Evolutionary conservation across 2,329 filamentous ascomycete genomes (phyloP), one percentile per base, ranked within the genome.

Genomic region (Alternaria angustiovoidea): DNA sequence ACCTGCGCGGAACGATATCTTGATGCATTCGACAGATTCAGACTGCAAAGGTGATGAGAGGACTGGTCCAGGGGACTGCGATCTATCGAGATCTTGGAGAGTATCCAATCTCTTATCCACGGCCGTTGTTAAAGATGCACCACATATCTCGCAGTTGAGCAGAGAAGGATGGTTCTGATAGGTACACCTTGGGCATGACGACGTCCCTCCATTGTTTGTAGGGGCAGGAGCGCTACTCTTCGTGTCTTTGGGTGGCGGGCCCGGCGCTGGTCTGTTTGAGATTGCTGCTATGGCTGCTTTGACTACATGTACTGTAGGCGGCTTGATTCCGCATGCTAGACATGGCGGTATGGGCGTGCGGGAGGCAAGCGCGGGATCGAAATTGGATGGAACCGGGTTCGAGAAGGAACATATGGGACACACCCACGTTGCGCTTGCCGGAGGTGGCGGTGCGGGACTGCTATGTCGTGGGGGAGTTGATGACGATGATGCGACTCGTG

Each of bases 341-440:
- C 95, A 99, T 67, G 94, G 92, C 4, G 94, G 91, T 22, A 97
- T 81, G 8, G 89, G 90, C 5, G 91, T 96, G 64, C 93, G 88
- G 20, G 89, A 87, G 62, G 93, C 93, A 2, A 90, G 89, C 1
- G 89, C 85, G 0, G 93, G 91, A 71, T 98, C 94, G 76, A 98
- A 98, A 77, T 97, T 97, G 38, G 92, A 91, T 0, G 95, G 94
- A 1, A 97, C 89, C 0, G 92, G 90, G 72, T 98, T 98, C 9
- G 94, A 94, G 75, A 96, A 96, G 68, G 91, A 94, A 83, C 94
- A 98, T 72, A 98, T 98, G 2, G 92, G 91, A 81, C 94, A 98
- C 20, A 98, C 89, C 94, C 94, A 98, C 4, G 93, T 97, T 6
- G 92, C 92, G 61, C 84, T 86, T 14, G 85, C 79, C 1, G 80